Base-by-base conservation (phyloP, 2,329 filamentous ascomycete species). In the Leptographium flavum region DNA sequence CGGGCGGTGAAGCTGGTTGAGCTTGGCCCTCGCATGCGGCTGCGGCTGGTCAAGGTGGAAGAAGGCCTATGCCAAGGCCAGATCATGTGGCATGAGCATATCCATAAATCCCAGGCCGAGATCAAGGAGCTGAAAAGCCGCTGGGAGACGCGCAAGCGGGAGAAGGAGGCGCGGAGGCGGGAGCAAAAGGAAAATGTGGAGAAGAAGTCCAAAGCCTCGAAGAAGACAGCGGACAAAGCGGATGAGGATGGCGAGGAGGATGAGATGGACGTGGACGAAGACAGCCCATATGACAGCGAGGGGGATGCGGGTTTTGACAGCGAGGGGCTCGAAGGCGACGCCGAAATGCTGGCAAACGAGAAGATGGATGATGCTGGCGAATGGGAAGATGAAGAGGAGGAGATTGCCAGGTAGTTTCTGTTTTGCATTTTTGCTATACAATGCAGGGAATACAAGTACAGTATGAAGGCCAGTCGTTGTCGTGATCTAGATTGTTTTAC, bases 81-180 rank as follows among this genome's bases (percentile, higher is more conserved):
- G 60, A 75, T 94, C 46, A 85, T 98, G 83, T 98, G 92, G 92
- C 92, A 98, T 62, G 87, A 95, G 59, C 93, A 87, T 58, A 79
- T 96, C 44, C 76, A 81, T 59, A 98, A 98, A 71, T 79, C 77
- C 7, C 78, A 78, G 54, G 73, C 76, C 17, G 88, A 98, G 61
- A 67, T 87, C 46, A 75, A 80, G 58, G 76, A 83, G 51, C 64
- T 95, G 54, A 88, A 96, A 54, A 76, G 81, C 66, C 74, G 77
- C 53, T 96, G 92, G 85, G 81, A 87, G 53, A 67, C 82, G 64
- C 74, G 77, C 56, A 73, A 76, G 47, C 76, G 79, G 56, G 84
- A 92, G 60, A 95, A 93, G 68, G 88, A 88, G 47, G 76, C 76
- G 46, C 72, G 92, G 52, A 82, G 78, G 65, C 81, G 81, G 59